Percentiles rank a stretch among this genome's conserved stretches.
Conservation (phyloP, 139 green algal genomes). For the Coccomyxa sp. region DNA sequence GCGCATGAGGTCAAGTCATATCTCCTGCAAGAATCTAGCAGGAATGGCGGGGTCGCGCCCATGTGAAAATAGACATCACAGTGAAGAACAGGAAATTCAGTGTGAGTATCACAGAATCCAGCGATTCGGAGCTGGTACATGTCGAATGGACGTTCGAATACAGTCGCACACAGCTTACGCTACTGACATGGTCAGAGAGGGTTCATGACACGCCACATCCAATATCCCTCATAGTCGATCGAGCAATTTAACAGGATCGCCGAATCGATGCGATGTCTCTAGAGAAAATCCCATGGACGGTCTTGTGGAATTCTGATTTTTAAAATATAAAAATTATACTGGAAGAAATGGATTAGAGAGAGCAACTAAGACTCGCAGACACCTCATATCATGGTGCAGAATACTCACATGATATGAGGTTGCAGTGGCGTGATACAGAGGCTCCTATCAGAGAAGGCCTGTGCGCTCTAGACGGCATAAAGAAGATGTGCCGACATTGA, state of each 20-base stretch:
- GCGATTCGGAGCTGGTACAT: neutral
- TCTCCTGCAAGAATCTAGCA: neutral
- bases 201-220: neutral
- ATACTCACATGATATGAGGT: neutral
- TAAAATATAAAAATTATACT: conserved; percentile 1
- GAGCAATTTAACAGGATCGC: conserved; percentile 1
- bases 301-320: conserved; percentile 2
- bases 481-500: too few species aligned
- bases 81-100: neutral
- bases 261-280: neutral
- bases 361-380: neutral
- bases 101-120: neutral
- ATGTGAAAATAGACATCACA: neutral
- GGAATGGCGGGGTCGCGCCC: neutral
- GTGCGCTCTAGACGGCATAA: neutral
- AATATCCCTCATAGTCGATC: conserved; percentile 1
- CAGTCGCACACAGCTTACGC: neutral
- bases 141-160: neutral
- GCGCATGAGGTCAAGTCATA: neutral
- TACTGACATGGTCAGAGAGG: neutral
- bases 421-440: neutral
- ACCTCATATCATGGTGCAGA: neutral
- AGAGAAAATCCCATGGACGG: neutral
- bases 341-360: conserved; percentile 1
- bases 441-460: neutral